Evolutionary conservation across 1,284 basidiomycete genomes (phyloP), one percentile per base, ranked within the genome.

Genomic region (Blastosporella zonata): DNA sequence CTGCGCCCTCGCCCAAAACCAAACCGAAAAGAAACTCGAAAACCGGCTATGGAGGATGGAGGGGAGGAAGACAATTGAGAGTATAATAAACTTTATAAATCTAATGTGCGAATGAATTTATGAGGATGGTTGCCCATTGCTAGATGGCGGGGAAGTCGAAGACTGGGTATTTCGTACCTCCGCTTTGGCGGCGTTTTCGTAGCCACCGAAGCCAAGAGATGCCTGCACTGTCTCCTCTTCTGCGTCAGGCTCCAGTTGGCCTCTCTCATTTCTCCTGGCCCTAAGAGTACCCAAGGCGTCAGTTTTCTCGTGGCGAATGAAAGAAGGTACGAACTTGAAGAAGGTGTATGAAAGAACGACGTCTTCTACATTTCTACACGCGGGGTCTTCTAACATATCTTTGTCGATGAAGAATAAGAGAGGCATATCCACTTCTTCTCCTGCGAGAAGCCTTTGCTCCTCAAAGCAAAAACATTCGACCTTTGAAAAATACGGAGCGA

Each of bases 381-480:
- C 70, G 1, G 93, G 93, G 60, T 99, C 97, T 44, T 98, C 94
- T 36, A 96, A 73, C 50, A 97, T 84, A 63, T 99, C 97, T 52
- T 90, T 87, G 74, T 99, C 97, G 57, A 99, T 96, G 74, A 99
- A 99, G 77, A 99, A 99, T 55, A 99, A 82, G 22, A 99, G 79
- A 13, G 97, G 97, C 78, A 99, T 90, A 69, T 99, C 97, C 15
- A 99, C 92, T 68, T 98, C 95, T 70, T 99, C 97, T 18, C 90
- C 88, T 0, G 96, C 95, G 18, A 97, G 74, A 15, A 99, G 80
- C 61, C 88, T 91, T 69, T 99, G 97, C 67, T 99, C 97, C 67
- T 99, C 97, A 60, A 99, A 99, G 70, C 97, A 99, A 75, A 99
- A 99, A 61, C 97, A 99, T 68, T 99, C 97, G 6, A 99, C 94